Evolutionary conservation across 257 asterid species (phyloP), one percentile per base, ranked within the genome.

Genomic region (Solanum pinnatisectum): DNA sequence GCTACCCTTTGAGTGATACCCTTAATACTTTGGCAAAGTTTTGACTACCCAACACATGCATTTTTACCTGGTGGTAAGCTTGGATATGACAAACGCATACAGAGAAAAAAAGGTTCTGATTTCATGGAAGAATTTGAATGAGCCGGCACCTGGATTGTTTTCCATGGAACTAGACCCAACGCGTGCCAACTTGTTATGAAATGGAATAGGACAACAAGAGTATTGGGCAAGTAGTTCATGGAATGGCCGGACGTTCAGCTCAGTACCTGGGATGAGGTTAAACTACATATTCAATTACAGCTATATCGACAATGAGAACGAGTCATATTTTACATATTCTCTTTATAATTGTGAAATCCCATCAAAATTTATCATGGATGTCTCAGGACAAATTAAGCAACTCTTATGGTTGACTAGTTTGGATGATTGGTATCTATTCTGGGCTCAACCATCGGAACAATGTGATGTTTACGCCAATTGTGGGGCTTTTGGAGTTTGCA

Each of bases 381-480:
- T 52, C 63, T 52, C n/a, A 2, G n/a, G 20, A 52, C 10, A 52
- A 52, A 52, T 52, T 52, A 16, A 52, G n/a, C 63, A 52, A 52
- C n/a, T 52, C 23, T 5, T 52, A 52, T 52, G 23, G 63, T 40
- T 12, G 46, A 40, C 46, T 40, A 40, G 46, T 40, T 6, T 7
- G 63, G 23, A 18, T 2, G 20, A 52, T 16, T 52, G 67, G n/a
- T 20, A 20, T 59, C 10, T 22, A 86, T 90, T 91, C 30, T 93
- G 92, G 94, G 14, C 91, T 67, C 91, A 89, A 44, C 95, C 93
- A 4, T 83, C 88, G 22, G 88, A 88, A 32, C 90, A 83, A 22
- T 92, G 94, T 70, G 79, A 89, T 30, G 95, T 93, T 84, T 85
- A 90, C 84, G 92, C 92, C 36, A 90, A 65, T 63, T 93, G 94